phyloP scores from a whole-genome alignment of 192 early-diverging fungal genomes.

The Allomyces arbusculus region DNA sequence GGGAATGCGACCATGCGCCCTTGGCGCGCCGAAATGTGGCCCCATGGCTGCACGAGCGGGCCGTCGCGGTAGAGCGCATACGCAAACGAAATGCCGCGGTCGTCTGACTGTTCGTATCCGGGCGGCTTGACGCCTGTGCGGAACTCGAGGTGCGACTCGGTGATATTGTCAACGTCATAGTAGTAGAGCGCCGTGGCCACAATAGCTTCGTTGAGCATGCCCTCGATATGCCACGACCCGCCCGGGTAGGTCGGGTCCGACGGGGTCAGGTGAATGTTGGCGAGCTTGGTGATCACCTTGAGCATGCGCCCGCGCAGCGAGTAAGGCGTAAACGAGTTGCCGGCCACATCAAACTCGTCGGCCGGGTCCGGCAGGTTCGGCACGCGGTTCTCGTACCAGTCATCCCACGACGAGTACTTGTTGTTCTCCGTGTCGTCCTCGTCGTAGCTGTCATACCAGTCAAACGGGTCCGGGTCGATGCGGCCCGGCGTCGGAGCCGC shows the following conservation, averaged over 20 bases:
- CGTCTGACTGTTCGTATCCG: conserved; percentile 10
- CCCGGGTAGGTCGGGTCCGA: conserved; percentile 36
- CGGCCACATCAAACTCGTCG: neutral
- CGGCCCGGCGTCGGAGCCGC: neutral
- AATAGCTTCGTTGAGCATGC: conserved; percentile 46
- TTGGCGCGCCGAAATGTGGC: conserved; percentile 18
- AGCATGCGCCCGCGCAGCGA: neutral
- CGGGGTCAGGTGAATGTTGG: conserved; percentile 43
- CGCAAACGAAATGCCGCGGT: conserved; percentile 7
- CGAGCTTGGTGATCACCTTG: conserved; percentile 45
- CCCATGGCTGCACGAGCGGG: conserved; percentile 19
- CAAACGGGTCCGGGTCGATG: neutral
- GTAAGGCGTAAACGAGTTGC: neutral
- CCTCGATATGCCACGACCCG: conserved; percentile 49
- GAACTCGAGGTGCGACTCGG: conserved; percentile 35
- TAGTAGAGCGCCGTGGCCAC: conserved; percentile 54
- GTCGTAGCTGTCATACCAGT: conserved; percentile 8
- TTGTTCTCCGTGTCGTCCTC: neutral
- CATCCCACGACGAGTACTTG: neutral
- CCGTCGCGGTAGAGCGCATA: conserved; percentile 18
- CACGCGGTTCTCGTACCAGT: neutral
- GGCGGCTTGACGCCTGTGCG: conserved; percentile 11
- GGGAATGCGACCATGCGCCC: conserved; percentile 50
- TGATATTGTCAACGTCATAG: conserved; percentile 48
- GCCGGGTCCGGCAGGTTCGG: neutral